Evolutionary conservation across 2,329 filamentous ascomycete genomes (phyloP), one percentile per base, ranked within the genome.

Genomic region (Fusarium albidum): DNA sequence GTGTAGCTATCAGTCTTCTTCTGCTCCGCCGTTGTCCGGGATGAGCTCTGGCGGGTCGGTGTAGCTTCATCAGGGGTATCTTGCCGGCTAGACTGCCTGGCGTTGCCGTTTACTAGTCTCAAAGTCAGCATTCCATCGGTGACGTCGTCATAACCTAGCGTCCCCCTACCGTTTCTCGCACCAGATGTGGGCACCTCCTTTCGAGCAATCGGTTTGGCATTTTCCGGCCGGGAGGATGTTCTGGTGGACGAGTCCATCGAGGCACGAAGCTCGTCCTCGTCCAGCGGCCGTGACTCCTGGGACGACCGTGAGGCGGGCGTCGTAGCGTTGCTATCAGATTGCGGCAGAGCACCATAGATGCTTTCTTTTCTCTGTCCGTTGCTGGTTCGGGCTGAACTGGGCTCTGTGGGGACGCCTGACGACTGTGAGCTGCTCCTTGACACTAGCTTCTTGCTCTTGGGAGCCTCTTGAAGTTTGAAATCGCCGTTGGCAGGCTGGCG

Each of bases 381-480:
- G 45, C 69, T 70, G 3, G 73, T 67, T 40, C 72, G 75, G 14
- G 53, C 55, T 6, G 74, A 69, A 29, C 64, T 65, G 28, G 61
- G 65, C 13, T 73, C 79, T 32, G 75, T 67, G 6, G 73, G 69
- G 15, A 70, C 64, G 44, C 69, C 72, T 1, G 79, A 69, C 9
- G 73, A 75, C 49, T 79, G 75, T 1, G 79, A 79, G 59, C 75
- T 76, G 60, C 73, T 77, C 48, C 78, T 74, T 4, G 77, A 71
- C 13, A 72, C 63, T 27, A 74, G 57, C 65, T 78, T 81, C 65
- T 82, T 84, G 66, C 79, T 83, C 72, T 87, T 89, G 1, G 92
- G 91, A 2, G 89, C 90, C 41, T 96, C 91, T 68, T 94, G 91
- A 35, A 95, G 74, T 73, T 88, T 91, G 74, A 93, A 93, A 25